A percentile compares a stretch with the other conserved stretches of the same genome.
Conservation (phyloP, 1,139 yeast species). For the Geotrichum restrictum region DNA sequence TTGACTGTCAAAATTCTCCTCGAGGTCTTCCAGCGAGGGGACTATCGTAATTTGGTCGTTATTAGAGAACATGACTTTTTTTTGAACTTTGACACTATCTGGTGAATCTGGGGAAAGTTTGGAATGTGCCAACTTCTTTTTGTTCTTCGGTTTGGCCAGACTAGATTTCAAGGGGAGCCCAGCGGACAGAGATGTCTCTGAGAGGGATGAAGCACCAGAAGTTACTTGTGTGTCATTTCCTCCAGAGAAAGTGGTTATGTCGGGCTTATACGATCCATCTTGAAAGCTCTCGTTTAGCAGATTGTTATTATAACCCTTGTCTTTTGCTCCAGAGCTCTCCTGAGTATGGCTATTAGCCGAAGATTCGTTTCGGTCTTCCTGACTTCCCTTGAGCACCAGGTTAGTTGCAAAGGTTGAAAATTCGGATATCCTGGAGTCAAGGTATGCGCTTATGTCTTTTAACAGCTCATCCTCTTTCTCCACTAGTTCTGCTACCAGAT, state of each 20-base stretch:
- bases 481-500: background rate
- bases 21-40: conserved; percentile 16
- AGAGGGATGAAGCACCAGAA: background rate
- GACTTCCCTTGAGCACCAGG: background rate
- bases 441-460: background rate
- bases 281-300: too few species aligned
- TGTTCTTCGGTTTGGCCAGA: conserved; percentile 20
- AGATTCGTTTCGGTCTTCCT: background rate
- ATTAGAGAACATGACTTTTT: conserved; percentile 21
- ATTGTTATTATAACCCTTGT: too few species aligned
- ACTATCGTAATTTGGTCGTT: conserved; percentile 21
- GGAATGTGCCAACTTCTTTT: background rate
- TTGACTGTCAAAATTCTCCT: conserved; percentile 3
- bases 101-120: background rate
- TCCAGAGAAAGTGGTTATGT: too few species aligned
- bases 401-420: conserved; percentile 1
- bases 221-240: background rate
- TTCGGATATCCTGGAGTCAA: conserved; percentile 5
- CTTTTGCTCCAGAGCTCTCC: too few species aligned
- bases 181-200: background rate
- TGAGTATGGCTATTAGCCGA: background rate
- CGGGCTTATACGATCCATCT: background rate
- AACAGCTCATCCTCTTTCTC: background rate
- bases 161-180: conserved; percentile 25
- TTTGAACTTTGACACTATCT: conserved; percentile 6